Base-by-base conservation (phyloP, 768 basidiomycete species). In the Russula vinacea region DNA sequence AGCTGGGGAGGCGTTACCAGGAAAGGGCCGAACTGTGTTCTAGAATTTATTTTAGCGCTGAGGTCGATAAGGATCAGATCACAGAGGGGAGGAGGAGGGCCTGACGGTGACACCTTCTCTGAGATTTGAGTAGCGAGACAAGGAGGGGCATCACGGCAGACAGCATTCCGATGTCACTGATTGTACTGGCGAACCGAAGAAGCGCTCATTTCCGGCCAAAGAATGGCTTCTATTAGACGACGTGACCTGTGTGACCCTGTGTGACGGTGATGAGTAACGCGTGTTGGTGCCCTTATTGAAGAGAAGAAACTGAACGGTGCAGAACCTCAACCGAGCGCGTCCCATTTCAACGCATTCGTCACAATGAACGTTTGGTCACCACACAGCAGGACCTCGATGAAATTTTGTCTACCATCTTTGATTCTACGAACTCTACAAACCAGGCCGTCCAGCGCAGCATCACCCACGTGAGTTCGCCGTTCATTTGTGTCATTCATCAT, bases 341-440 rank as follows among this genome's bases (percentile, higher is more conserved):
- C 60, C 56, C 56, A 32, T 66, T 56, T 39, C 42, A 56, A 60
- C 69, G 67, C 59, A 62, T 53, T 66, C 51, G 24, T 67, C 65
- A 71, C 69, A 66, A 84, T 84, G 80, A 74, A 76, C 73, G 77
- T 84, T 69, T 98, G 95, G 95, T 80, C 79, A 67, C 95, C 95
- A 69, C 86, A 71, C 87, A 85, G 73, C 83, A 83, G 63, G 94
- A 89, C 73, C 82, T 98, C 75, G 86, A 91, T 76, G 93, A 97
- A 82, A 92, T 98, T 75, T 79, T 97, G 45, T 82, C 86, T 73
- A 94, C 94, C 33, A 89, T 98, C 76, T 89, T 88, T 77, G 89
- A 94, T 71, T 95, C 95, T 11, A 94, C 92, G 42, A 85, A 89
- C 77, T 87, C 84, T 64, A 83, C 88, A 71, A 81, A 84, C 70